These are phyloP conservation scores for Nemania serpens DNA, from an alignment of 2,329 filamentous ascomycete species.

Conservation along the genomic window DNA sequence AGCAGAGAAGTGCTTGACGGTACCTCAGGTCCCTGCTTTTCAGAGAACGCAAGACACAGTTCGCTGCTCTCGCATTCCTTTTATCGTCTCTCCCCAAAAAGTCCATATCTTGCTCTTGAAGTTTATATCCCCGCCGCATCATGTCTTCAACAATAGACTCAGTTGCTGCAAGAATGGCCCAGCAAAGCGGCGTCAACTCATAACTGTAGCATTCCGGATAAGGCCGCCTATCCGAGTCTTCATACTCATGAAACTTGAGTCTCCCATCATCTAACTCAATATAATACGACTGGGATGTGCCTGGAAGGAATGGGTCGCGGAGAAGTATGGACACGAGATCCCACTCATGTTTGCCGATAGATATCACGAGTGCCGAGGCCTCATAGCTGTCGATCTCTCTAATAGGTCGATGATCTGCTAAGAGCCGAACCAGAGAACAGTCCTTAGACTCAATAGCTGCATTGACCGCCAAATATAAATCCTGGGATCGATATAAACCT, in stretches of 20 bases:
- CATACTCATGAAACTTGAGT: no score
- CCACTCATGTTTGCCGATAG: neutral
- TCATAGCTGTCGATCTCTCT: constrained; percentile 1
- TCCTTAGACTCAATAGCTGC: neutral
- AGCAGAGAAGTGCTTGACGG: neutral
- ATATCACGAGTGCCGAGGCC: neutral
- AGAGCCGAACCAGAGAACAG: neutral
- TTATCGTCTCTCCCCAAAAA: neutral
- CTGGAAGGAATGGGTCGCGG: constrained; percentile 1
- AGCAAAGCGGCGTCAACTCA: neutral
- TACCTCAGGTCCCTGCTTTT: neutral
- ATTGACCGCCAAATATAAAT: neutral
- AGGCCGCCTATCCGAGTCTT: no score
- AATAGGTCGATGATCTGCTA: neutral
- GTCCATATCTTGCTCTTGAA: neutral
- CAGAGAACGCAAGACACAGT: neutral
- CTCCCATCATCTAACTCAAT: neutral
- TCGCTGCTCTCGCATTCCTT: neutral
- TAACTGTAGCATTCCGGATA: neutral
- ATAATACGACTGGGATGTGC: neutral
- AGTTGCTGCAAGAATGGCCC: neutral
- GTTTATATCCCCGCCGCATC: neutral
- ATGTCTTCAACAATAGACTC: neutral
- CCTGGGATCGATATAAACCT: neutral
- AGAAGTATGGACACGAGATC: constrained; percentile 4